These are phyloP conservation scores for Crataegus laevigata DNA, from an alignment of 306 rosid species.

Conservation along the genomic window DNA sequence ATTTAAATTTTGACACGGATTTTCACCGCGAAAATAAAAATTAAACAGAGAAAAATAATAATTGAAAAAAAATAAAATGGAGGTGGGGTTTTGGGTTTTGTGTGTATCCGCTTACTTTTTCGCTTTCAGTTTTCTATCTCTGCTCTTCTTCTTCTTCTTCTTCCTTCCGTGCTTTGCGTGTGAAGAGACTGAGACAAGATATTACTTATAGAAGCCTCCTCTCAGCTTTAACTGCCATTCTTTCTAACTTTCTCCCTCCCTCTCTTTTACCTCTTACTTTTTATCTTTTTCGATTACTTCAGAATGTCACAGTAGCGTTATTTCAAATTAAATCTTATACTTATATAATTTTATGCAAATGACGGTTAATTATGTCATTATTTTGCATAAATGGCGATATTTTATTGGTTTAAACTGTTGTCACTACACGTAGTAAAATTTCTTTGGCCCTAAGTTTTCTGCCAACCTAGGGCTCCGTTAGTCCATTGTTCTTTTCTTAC, in stretches of 20 bases:
- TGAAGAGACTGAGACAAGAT: neutral
- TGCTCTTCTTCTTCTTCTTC: slow-evolving; percentile 7
- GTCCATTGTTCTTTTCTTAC: neutral
- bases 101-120: neutral
- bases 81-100: neutral
- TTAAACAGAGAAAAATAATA: neutral
- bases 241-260: neutral
- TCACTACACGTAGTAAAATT: no score
- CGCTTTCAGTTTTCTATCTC: neutral
- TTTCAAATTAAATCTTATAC: no score
- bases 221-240: slow-evolving; percentile 3
- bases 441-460: neutral
- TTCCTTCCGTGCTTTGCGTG: neutral
- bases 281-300: no score
- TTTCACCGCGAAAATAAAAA: neutral
- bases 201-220: neutral
- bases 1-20: neutral
- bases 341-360: no score
- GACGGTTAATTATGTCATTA: accelerated
- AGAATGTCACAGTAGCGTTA: accelerated
- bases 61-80: neutral
- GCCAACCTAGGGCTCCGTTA: neutral
- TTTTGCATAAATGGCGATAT: no score
- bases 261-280: neutral
- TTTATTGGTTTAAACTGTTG: neutral